Conservation (phyloP, 768 basidiomycete genomes). For the Lactarius quietus region DNA sequence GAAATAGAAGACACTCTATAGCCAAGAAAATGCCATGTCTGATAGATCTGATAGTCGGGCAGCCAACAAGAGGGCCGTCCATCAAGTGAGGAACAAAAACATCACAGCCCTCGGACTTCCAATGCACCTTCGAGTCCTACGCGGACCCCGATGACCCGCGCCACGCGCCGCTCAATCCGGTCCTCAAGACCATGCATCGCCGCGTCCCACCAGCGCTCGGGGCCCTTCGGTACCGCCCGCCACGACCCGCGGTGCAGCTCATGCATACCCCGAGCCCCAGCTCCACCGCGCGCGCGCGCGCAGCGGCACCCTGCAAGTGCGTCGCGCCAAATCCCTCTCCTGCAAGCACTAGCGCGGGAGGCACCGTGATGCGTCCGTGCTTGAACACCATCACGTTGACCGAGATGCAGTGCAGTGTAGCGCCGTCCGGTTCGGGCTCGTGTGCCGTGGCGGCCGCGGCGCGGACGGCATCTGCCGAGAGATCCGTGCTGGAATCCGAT, state of each 20-base stretch:
- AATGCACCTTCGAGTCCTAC: too few species aligned
- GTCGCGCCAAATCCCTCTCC: constrained; percentile 50
- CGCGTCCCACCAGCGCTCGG: too few species aligned
- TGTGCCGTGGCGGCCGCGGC: constrained; percentile 9
- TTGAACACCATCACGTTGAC: constrained; percentile 69
- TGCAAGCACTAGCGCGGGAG: constrained; percentile 60
- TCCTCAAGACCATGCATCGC: too few species aligned
- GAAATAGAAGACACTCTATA: too few species aligned
- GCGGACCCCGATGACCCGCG: too few species aligned
- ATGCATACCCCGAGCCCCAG: constrained; percentile 41
- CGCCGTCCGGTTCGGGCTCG: constrained; percentile 50
- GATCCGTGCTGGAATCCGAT: constrained; percentile 9
- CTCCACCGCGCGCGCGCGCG: constrained; percentile 27
- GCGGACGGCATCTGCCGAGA: neutral
- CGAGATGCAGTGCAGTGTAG: constrained; percentile 56
- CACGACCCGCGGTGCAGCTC: constrained; percentile 56
- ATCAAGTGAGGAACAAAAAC: too few species aligned
- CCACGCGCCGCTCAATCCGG: too few species aligned
- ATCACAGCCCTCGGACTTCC: too few species aligned
- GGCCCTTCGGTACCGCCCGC: constrained; percentile 51
- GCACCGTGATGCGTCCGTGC: constrained; percentile 65
- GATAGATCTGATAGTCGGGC: too few species aligned
- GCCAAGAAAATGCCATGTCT: too few species aligned
- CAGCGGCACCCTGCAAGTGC: constrained; percentile 17
- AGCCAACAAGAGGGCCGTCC: too few species aligned